Evolutionary conservation across 352 stramenopile genomes (phyloP).

Genomic region (Phytophthora foliorum): DNA sequence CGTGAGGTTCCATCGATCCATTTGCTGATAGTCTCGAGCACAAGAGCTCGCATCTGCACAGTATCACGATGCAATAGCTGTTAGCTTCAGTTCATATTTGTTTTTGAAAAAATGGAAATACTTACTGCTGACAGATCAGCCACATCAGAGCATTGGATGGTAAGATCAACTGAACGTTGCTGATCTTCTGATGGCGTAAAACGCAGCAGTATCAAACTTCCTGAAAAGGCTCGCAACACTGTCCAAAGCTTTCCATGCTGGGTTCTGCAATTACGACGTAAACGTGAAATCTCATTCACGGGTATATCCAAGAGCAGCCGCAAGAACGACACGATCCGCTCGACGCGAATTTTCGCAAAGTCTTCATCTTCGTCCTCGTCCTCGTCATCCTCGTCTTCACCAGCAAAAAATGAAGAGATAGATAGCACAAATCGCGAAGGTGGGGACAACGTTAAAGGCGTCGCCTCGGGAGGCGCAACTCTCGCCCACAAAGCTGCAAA

Average conservation of each 20-base stretch:
- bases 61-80: neutral
- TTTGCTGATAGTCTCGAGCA: slow-evolving; percentile 39
- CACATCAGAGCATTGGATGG: slow-evolving; percentile 61
- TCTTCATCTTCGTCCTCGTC: slow-evolving; percentile 35
- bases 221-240: slow-evolving; percentile 49
- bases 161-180: slow-evolving; percentile 49
- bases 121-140: slow-evolving; percentile 70
- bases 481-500: slow-evolving; percentile 50
- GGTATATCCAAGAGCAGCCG: slow-evolving; percentile 38
- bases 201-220: slow-evolving; percentile 60
- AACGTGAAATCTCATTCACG: slow-evolving; percentile 20
- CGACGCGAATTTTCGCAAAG: slow-evolving; percentile 36
- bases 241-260: slow-evolving; percentile 65
- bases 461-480: slow-evolving; percentile 17
- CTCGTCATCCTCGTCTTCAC: slow-evolving; percentile 17
- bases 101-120: neutral
- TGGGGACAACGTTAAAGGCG: slow-evolving; percentile 27
- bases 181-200: slow-evolving; percentile 36
- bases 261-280: slow-evolving; percentile 48
- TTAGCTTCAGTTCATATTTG: neutral
- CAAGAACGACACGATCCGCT: slow-evolving; percentile 48
- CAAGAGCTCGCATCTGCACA: slow-evolving; percentile 66
- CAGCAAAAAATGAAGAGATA: slow-evolving; percentile 32
- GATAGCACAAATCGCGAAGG: slow-evolving; percentile 45
- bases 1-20: slow-evolving; percentile 12